A percentile compares a stretch with the other conserved stretches of the same genome.
These are phyloP conservation scores for Neoscytalidium dimidiatum DNA, from an alignment of 2,329 filamentous ascomycete genomes.

Conservation along the genomic window DNA sequence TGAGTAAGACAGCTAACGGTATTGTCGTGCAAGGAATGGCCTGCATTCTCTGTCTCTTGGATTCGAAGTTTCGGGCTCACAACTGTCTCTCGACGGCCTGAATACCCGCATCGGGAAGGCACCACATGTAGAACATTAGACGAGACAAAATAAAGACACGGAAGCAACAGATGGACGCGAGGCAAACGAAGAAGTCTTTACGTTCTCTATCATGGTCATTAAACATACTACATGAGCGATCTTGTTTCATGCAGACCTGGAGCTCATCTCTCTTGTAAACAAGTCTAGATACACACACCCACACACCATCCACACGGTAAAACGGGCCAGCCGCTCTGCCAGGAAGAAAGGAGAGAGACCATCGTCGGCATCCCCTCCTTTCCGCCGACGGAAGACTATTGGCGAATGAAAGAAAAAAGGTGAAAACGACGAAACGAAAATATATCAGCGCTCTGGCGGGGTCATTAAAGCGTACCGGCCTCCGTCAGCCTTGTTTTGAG, in stretches of 20 bases:
- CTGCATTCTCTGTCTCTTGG: too few species aligned
- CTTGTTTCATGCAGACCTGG: not conserved
- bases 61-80: too few species aligned
- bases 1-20: too few species aligned
- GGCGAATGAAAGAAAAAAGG: not conserved
- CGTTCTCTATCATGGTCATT: conserved; percentile 8
- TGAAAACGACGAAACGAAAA: not conserved
- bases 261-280: not conserved
- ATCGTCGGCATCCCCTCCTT: not conserved
- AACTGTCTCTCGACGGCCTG: not conserved
- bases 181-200: too few species aligned
- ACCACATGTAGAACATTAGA: not conserved
- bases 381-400: not conserved
- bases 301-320: not conserved
- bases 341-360: not conserved
- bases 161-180: too few species aligned
- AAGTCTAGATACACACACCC: conserved; percentile 6
- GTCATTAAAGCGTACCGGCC: conserved; percentile 11
- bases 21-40: too few species aligned
- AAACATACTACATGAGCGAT: conserved; percentile 6
- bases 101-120: not conserved
- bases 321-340: conserved; percentile 1
- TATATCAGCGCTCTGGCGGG: not conserved
- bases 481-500: not conserved
- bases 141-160: not conserved